Evolutionary conservation across 2,329 filamentous ascomycete species (phyloP).

Genomic region (Chrysoporthe cubensis): DNA sequence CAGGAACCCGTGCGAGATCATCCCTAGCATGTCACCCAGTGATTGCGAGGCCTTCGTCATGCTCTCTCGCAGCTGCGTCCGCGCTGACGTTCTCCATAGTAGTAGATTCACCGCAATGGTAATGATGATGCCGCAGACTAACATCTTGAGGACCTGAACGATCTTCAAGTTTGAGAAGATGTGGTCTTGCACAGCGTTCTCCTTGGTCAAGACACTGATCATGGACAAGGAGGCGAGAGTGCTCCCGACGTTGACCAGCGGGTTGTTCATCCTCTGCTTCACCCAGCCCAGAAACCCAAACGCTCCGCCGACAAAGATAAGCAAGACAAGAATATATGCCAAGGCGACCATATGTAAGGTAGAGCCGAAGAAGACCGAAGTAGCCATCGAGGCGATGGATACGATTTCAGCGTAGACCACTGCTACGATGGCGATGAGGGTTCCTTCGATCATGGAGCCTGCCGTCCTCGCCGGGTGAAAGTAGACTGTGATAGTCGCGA

Average conservation of each 20-base stretch:
- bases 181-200: slow-evolving; percentile 82
- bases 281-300: slow-evolving; percentile 88
- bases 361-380: slow-evolving; percentile 77
- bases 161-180: slow-evolving; percentile 83
- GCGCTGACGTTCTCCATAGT: slow-evolving; percentile 78
- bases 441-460: slow-evolving; percentile 88
- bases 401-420: slow-evolving; percentile 79
- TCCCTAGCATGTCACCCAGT: slow-evolving; percentile 78
- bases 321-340: slow-evolving; percentile 77
- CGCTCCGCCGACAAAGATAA: slow-evolving; percentile 84
- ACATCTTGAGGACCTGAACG: slow-evolving; percentile 79
- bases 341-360: slow-evolving; percentile 67
- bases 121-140: slow-evolving; percentile 74
- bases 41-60: slow-evolving; percentile 75
- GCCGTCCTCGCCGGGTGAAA: slow-evolving; percentile 87
- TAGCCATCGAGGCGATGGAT: slow-evolving; percentile 84
- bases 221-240: slow-evolving; percentile 86
- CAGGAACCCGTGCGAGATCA: slow-evolving; percentile 82
- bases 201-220: slow-evolving; percentile 89
- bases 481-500: slow-evolving; percentile 91
- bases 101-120: slow-evolving; percentile 76
- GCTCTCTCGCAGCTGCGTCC: slow-evolving; percentile 72
- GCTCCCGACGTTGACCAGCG: slow-evolving; percentile 81
- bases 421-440: slow-evolving; percentile 74
- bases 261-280: slow-evolving; percentile 78